A percentile compares a stretch with the other conserved stretches of the same genome.
Evolutionary conservation across 345 rosid genomes (phyloP).

Genomic region (Luvunga scandens): DNA sequence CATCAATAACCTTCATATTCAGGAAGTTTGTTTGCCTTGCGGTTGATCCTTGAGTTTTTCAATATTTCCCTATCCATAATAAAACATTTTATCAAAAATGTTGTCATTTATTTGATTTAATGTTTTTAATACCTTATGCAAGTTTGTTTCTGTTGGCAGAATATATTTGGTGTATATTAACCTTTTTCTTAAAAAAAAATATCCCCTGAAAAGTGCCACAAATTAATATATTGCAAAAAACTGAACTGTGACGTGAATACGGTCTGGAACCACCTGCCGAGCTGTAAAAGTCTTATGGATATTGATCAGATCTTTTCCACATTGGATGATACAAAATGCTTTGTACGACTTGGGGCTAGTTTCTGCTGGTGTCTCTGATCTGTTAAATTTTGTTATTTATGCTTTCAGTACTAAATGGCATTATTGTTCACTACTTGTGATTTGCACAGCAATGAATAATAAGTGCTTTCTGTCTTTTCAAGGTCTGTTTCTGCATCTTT

Average conservation of each 20-base stretch:
- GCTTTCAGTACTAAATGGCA: neutral
- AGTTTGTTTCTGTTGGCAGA: neutral
- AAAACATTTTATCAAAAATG: neutral
- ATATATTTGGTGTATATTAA: neutral
- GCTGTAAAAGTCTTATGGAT: neutral
- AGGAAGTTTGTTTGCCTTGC: neutral
- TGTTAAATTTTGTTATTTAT: neutral
- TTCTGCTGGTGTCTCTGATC: neutral
- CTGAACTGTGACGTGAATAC: neutral
- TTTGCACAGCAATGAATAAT: neutral
- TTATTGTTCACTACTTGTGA: neutral
- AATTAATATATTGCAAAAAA: neutral
- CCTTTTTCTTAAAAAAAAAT: no score
- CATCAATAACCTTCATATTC: neutral
- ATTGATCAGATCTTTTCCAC: neutral
- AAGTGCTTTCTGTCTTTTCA: constrained; percentile 18
- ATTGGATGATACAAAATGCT: no score
- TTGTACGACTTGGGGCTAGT: no score
- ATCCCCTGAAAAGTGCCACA: no score
- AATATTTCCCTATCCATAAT: neutral
- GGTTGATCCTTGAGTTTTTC: neutral
- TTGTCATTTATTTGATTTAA: no score
- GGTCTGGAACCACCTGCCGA: neutral
- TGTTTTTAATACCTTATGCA: neutral
- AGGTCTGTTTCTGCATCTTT: constrained; percentile 53